phyloP scores from a whole-genome alignment of 2,329 filamentous ascomycete species.

The Fusarium caatingaense region DNA sequence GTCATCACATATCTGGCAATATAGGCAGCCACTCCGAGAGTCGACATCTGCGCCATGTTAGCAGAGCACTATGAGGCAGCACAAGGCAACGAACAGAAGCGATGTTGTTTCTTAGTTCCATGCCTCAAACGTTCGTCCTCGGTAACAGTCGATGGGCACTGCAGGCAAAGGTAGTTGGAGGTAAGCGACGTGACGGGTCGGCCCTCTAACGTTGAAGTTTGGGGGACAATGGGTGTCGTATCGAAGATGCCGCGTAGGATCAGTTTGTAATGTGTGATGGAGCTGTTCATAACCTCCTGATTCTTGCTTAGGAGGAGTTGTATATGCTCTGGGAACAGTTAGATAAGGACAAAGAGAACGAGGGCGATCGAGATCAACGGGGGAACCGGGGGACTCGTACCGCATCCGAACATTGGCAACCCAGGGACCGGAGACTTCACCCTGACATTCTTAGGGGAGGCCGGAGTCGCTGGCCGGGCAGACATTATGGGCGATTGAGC shows the following conservation, averaged over 20 bases:
- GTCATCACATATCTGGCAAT: conserved; percentile 85
- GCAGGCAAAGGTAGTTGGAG: conserved; percentile 77
- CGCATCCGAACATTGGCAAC: conserved; percentile 71
- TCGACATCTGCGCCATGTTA: conserved; percentile 73
- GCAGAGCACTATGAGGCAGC: conserved; percentile 13
- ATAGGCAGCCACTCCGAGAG: conserved; percentile 78
- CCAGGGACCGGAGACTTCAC: conserved; percentile 70
- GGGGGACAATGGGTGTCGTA: conserved; percentile 70
- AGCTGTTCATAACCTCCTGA: conserved; percentile 74
- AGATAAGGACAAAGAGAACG: conserved; percentile 38
- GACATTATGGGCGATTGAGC: conserved; percentile 53
- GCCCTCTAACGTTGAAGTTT: conserved; percentile 71
- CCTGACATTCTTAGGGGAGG: conserved; percentile 67
- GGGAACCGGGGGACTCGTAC: conserved; percentile 56
- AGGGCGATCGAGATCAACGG: neutral
- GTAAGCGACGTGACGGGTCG: conserved; percentile 70
- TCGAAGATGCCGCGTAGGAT: conserved; percentile 78
- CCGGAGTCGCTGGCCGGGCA: conserved; percentile 60
- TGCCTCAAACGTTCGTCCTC: conserved; percentile 75
- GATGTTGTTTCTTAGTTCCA: conserved; percentile 75
- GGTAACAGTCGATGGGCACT: conserved; percentile 76
- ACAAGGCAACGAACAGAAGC: conserved; percentile 71
- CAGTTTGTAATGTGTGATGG: conserved; percentile 77
- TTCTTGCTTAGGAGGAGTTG: conserved; percentile 72
- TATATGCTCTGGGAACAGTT: conserved; percentile 71